Evolutionary conservation across 768 basidiomycete species (phyloP).

Genomic region (Suillus hirtellus): DNA sequence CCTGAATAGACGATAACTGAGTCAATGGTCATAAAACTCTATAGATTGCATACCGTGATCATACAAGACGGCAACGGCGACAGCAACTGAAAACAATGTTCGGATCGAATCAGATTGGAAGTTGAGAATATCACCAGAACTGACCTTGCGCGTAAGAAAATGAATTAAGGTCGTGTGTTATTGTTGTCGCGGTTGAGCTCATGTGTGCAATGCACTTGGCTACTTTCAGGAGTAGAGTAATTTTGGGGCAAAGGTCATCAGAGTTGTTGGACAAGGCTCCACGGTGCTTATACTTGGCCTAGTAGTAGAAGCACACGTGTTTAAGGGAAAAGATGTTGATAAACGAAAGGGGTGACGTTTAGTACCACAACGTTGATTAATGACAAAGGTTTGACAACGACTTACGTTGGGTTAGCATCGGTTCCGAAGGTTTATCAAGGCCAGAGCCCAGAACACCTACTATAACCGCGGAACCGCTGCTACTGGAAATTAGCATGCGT

Average conservation of each 20-base stretch:
- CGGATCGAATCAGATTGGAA: constrained; percentile 8
- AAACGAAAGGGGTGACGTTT: not conserved
- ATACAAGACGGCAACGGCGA: constrained; percentile 28
- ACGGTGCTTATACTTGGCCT: not conserved
- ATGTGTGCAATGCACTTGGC: not conserved
- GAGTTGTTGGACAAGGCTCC: not conserved
- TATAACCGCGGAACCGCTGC: not conserved
- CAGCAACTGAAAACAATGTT: constrained; percentile 25
- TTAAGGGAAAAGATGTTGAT: not conserved
- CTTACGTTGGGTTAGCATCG: not conserved
- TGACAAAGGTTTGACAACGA: not conserved
- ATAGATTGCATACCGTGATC: constrained; percentile 25
- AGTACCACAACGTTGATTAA: not conserved
- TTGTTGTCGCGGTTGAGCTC: not conserved
- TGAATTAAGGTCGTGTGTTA: not conserved
- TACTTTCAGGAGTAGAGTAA: not conserved
- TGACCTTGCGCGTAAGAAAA: constrained; percentile 25
- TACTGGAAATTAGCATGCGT: not conserved
- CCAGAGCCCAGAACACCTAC: too few relatives aligned
- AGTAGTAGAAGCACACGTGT: not conserved
- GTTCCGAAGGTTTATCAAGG: too few relatives aligned
- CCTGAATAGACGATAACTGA: constrained; percentile 14
- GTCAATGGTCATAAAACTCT: not conserved
- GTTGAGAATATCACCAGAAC: not conserved
- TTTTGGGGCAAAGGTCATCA: not conserved